Evolutionary conservation across 192 early-diverging fungal genomes (phyloP).

Genomic region (Allomyces javanicus): DNA sequence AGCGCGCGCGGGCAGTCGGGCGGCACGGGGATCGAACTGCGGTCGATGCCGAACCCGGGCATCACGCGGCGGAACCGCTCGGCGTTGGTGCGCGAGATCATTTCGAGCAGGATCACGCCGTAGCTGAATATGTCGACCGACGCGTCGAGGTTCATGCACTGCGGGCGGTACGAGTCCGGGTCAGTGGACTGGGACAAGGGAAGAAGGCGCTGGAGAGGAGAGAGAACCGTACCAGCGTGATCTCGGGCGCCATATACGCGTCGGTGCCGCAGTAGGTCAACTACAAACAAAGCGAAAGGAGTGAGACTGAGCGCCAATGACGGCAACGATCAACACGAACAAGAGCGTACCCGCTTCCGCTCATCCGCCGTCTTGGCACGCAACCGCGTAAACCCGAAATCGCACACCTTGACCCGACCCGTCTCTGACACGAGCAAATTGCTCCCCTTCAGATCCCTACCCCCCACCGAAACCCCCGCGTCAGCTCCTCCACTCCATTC

Average conservation of each 20-base stretch:
- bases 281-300: not conserved
- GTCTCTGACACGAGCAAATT: constrained; percentile 2
- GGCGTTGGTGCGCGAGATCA: not conserved
- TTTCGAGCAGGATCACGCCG: not conserved
- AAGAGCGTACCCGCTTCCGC: constrained; percentile 1
- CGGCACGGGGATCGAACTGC: not conserved
- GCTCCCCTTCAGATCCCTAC: constrained; percentile 2
- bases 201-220: too few relatives aligned
- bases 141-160: not conserved
- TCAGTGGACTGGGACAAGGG: too few relatives aligned
- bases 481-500: too few relatives aligned
- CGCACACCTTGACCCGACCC: constrained; percentile 1
- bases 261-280: not conserved
- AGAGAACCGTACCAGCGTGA: not conserved
- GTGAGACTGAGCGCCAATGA: not conserved
- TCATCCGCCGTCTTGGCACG: constrained; percentile 1
- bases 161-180: too few relatives aligned
- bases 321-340: not conserved
- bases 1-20: not conserved
- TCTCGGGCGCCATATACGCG: not conserved
- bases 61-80: not conserved
- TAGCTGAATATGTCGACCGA: not conserved
- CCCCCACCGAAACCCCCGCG: too few relatives aligned
- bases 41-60: not conserved
- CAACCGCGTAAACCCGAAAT: constrained; percentile 2